Base-by-base conservation (phyloP, 2,329 filamentous ascomycete species). In the Pseudocercospora ulei region DNA sequence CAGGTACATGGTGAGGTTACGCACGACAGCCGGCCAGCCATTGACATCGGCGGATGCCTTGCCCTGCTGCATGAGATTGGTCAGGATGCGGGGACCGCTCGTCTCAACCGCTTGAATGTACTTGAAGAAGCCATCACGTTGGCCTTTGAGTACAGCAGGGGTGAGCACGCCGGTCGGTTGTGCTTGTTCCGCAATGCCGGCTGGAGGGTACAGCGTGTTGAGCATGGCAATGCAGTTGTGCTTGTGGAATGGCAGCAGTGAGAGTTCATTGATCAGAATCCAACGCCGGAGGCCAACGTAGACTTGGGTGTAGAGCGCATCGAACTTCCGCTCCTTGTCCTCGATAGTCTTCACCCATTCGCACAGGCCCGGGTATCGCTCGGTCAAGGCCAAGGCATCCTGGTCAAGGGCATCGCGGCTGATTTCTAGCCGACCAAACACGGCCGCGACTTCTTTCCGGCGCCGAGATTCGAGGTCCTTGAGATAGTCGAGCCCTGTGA, bases 211-310 rank as follows among this genome's bases (percentile, higher is more conserved):
- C 18, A 80, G 64, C 6, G 76, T 80, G 60, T 80, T 80, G 35
- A 80, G 69, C 69, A 80, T 76, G 37, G 74, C 76, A 47, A 78
- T 66, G 54, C 76, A 78, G 55, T 78, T 79, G 51, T 71, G 67
- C 56, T 76, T 78, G 62, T 75, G 74, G 59, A 76, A 77, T 0
- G 75, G 74, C 19, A 68, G 63, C 18, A 77, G 63, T 16, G 73
- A 70, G 50, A 80, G 67, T 51, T 80, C 76, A 50, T 80, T 78
- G 58, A 80, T 71, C 54, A 80, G 61, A 42, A 75, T 72, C 76
- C 76, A 80, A 53, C 75, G 69, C 48, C 76, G 70, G 34, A 80
- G 60, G 22, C 71, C 71, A 39, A 79, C 57, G 57, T 75, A 79
- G 25, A 78, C 63, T 49, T 74, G 70, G 18, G 73, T 74, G 57